Base-by-base conservation (phyloP, 495 filamentous ascomycete genomes). In the Xylona heveae region DNA sequence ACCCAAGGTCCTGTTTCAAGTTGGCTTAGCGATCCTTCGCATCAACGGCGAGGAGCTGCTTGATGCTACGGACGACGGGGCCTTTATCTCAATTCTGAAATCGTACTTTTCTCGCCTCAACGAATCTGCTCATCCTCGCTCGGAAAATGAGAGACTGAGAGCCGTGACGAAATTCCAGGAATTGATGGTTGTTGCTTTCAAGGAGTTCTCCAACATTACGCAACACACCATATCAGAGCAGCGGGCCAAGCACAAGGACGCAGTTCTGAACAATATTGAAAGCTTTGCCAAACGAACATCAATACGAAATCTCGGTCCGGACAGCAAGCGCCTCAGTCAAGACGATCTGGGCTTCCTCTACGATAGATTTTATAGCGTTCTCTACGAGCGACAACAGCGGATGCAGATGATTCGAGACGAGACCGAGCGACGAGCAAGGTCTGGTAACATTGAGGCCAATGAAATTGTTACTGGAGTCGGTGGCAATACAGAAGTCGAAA, bases 161-260 rank as follows among this genome's bases (percentile, higher is more conserved):
- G 79, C 81, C 6, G 84, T 97, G 23, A 97, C 90, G 0, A 66
- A 78, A 26, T 97, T 97, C 51, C 88, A 97, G 48, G 88, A 95
- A 45, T 62, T 97, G 33, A 93, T 97, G 80, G 88, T 97, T 2
- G 84, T 94, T 3, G 88, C 88, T 8, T 95, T 95, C 59, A 93
- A 90, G 38, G 88, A 97, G 43, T 97, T 97, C 42, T 74, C 85
- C 1, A 79, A 71, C 6, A 92, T 97, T 44, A 97, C 88, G 0
- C 85, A 95, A 44, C 72, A 66, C 42, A 93, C 76, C 23, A 82
- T 97, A 33, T 71, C 68, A 2, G 88, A 95, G 38, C 69, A 90
- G 39, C 78, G 88, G 14, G 59, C 74, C 10, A 92, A 83, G 47
- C 82, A 92, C 52, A 95, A 93, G 51, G 80, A 82, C 45, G 72